A percentile compares a stretch with the other conserved stretches of the same genome.
Evolutionary conservation across 1,284 basidiomycete species (phyloP).

Genomic region (Mrakiaceae sp.): DNA sequence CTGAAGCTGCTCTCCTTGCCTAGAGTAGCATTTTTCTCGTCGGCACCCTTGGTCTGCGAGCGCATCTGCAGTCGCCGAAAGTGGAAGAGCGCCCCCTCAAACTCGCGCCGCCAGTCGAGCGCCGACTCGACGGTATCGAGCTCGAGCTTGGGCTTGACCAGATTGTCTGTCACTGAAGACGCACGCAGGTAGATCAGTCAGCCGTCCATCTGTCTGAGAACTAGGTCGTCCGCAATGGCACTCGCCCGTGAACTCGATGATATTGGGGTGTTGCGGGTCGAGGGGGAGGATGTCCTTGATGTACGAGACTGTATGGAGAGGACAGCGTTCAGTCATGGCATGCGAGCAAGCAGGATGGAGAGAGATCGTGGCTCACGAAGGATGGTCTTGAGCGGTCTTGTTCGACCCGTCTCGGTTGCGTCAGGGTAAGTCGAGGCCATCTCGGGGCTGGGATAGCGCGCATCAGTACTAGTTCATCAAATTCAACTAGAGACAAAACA

Average conservation of each 20-base stretch:
- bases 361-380: constrained; percentile 37
- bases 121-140: constrained; percentile 53
- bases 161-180: not conserved
- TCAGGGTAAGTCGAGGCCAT: constrained; percentile 51
- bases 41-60: not conserved
- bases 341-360: not conserved
- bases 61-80: constrained; percentile 11
- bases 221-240: not conserved
- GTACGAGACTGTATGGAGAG: constrained; percentile 35
- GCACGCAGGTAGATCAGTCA: not conserved
- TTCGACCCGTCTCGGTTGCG: constrained; percentile 45
- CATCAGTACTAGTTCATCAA: not conserved
- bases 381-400: constrained; percentile 45
- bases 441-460: constrained; percentile 33
- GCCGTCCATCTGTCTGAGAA: not conserved
- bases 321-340: constrained; percentile 19
- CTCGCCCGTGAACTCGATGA: constrained; percentile 36
- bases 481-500: too few relatives aligned
- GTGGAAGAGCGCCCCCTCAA: constrained; percentile 38
- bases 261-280: constrained; percentile 40
- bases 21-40: not conserved
- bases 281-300: constrained; percentile 38
- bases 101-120: constrained; percentile 48
- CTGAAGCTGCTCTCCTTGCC: not conserved
- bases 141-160: constrained; percentile 36